Conservation (phyloP, 75 land plant species). For the Isoetes taiwanensis region DNA sequence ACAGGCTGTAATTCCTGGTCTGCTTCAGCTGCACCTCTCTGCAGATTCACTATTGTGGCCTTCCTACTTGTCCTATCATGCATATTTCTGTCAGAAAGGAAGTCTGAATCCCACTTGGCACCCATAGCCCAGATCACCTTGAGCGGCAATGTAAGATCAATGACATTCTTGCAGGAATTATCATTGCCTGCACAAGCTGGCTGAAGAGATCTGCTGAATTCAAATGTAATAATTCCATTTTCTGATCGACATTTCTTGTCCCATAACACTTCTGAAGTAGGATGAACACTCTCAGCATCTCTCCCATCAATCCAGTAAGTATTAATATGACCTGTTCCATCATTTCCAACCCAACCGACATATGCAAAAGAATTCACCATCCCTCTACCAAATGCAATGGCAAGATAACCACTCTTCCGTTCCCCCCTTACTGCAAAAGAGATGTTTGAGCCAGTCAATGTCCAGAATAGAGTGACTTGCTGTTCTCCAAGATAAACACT, state of each 20-base stretch:
- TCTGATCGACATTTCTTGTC: constrained; percentile 57
- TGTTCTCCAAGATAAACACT: constrained; percentile 89
- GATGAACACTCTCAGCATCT: constrained; percentile 55
- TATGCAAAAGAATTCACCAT: constrained; percentile 93
- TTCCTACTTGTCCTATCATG: constrained; percentile 60
- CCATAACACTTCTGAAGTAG: constrained; percentile 61
- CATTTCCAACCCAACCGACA: constrained; percentile 83
- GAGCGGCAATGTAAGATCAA: constrained; percentile 81
- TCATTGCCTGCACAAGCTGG: constrained; percentile 46
- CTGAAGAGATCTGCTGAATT: constrained; percentile 70
- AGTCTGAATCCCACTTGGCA: constrained; percentile 59
- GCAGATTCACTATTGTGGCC: constrained; percentile 53
- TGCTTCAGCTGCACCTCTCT: constrained; percentile 89
- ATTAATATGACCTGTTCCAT: constrained; percentile 43
- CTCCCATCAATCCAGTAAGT: constrained; percentile 89
- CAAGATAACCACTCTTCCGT: constrained; percentile 91
- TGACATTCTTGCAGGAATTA: constrained; percentile 68
- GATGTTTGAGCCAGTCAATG: constrained; percentile 55
- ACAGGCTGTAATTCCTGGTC: constrained; percentile 87
- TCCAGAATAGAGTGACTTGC: constrained; percentile 85
- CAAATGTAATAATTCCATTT: constrained; percentile 86
- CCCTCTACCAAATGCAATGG: constrained; percentile 79
- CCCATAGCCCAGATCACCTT: constrained; percentile 96
- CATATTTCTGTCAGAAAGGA: constrained; percentile 73
- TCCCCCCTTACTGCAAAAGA: constrained; percentile 86